Evolutionary conservation across 1,284 basidiomycete species (phyloP).

Genomic region (Sphaerobolus stellatus): DNA sequence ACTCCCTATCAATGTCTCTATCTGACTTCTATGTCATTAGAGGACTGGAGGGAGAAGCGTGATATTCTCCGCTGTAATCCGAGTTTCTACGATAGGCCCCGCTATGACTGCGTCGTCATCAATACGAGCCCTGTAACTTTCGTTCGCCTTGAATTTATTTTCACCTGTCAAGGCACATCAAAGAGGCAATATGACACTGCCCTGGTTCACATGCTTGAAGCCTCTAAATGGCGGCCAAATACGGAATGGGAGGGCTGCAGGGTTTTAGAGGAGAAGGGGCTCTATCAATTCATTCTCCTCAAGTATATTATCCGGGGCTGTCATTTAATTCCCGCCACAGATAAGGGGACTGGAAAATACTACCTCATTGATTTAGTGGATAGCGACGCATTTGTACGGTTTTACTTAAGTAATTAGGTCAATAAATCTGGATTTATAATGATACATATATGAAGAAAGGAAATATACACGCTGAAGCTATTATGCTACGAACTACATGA

Average conservation of each 20-base stretch:
- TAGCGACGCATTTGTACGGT: slow-evolving; percentile 9
- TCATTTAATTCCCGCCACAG: slow-evolving; percentile 9
- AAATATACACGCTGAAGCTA: no score
- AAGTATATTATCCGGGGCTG: neutral
- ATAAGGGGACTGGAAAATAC: neutral
- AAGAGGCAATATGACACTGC: neutral
- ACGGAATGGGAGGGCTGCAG: neutral
- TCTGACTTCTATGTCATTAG: neutral
- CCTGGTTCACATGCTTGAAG: neutral
- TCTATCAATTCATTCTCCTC: neutral
- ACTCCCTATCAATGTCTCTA: neutral
- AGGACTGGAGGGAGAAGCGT: neutral
- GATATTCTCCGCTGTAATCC: neutral
- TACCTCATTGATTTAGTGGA: slow-evolving; percentile 18
- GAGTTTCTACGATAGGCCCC: neutral
- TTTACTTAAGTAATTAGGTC: neutral
- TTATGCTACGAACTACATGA: no score
- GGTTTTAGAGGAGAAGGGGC: neutral
- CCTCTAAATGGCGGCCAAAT: slow-evolving; percentile 20
- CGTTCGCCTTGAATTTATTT: neutral
- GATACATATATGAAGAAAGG: no score
- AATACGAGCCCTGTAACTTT: neutral
- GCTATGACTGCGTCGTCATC: neutral
- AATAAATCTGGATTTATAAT: no score
- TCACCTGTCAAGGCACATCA: neutral